phyloP scores from a whole-genome alignment of 306 rosid genomes.

The Fagus sylvatica region DNA sequence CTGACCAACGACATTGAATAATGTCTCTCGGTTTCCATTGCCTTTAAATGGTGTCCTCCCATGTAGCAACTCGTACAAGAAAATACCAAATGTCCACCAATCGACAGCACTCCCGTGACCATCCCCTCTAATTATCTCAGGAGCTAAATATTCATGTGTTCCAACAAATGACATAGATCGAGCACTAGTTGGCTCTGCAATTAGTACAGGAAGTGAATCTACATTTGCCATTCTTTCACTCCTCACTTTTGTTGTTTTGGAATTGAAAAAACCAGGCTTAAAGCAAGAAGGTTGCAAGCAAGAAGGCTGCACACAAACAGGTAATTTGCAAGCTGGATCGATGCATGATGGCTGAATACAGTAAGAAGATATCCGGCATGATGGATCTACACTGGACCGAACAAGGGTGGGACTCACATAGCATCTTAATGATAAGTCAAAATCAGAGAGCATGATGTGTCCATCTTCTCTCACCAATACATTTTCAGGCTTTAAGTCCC shows the following conservation, averaged over 20 bases:
- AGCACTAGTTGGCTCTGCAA: slow-evolving; percentile 57
- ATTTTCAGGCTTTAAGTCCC: slow-evolving; percentile 62
- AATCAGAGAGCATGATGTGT: slow-evolving; percentile 66
- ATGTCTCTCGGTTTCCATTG: slow-evolving; percentile 55
- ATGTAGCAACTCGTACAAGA: slow-evolving; percentile 50
- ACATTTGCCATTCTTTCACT: slow-evolving; percentile 27
- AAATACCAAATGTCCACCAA: slow-evolving; percentile 71
- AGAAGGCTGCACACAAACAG: slow-evolving; percentile 49
- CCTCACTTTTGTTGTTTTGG: slow-evolving; percentile 34
- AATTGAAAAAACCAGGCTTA: slow-evolving; percentile 39
- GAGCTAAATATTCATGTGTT: slow-evolving; percentile 64
- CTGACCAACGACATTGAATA: slow-evolving; percentile 57
- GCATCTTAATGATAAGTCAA: slow-evolving; percentile 54
- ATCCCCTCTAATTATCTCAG: slow-evolving; percentile 64
- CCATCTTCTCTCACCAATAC: slow-evolving; percentile 64
- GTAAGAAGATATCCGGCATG: slow-evolving; percentile 47
- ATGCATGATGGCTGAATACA: slow-evolving; percentile 59
- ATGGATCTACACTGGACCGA: slow-evolving; percentile 39
- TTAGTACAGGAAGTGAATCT: slow-evolving; percentile 46
- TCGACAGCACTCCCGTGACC: slow-evolving; percentile 74
- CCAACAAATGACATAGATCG: slow-evolving; percentile 70
- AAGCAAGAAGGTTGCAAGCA: slow-evolving; percentile 67
- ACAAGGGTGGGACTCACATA: slow-evolving; percentile 58
- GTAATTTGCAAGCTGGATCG: slow-evolving; percentile 54
- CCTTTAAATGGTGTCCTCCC: slow-evolving; percentile 65